Percentiles rank a stretch among this genome's conserved stretches.
phyloP scores from a whole-genome alignment of 2,329 filamentous ascomycete genomes.

The Acrocalymma vagum region DNA sequence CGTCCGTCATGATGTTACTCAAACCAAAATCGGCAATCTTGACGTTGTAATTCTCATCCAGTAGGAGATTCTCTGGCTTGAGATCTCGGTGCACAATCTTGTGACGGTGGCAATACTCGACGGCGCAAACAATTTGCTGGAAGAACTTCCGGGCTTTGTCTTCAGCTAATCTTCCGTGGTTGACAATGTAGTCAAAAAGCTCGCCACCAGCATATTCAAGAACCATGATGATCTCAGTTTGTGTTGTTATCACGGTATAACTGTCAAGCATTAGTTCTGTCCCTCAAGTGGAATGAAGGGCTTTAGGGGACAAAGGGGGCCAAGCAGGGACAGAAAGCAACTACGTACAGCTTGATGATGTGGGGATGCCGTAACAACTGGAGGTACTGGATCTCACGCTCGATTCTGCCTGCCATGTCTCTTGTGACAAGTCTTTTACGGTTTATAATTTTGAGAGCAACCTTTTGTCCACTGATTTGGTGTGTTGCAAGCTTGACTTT shows the following conservation, averaged over 20 bases:
- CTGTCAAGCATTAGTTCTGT: slow-evolving; percentile 58
- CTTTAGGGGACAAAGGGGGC: too few relatives aligned
- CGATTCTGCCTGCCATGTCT: slow-evolving; percentile 97
- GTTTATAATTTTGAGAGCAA: slow-evolving; percentile 97
- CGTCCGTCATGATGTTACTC: slow-evolving; percentile 99
- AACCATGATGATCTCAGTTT: slow-evolving; percentile 97
- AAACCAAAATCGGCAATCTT: slow-evolving; percentile 99
- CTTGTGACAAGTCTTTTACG: slow-evolving; percentile 94
- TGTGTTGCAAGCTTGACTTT: slow-evolving; percentile 98
- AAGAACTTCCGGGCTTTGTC: slow-evolving; percentile 96
- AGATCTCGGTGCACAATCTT: slow-evolving; percentile 98
- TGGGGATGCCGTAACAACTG: slow-evolving; percentile 95
- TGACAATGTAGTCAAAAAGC: slow-evolving; percentile 97
- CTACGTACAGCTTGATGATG: slow-evolving; percentile 92
- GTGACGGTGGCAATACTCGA: slow-evolving; percentile 98
- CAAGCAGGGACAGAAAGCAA: background rate
- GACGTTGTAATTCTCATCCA: slow-evolving; percentile 95
- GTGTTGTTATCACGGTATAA: slow-evolving; percentile 96
- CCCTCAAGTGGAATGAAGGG: too few relatives aligned
- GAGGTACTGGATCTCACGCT: slow-evolving; percentile 97
- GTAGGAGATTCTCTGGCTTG: slow-evolving; percentile 94
- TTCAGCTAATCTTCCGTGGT: slow-evolving; percentile 90
- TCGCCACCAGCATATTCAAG: slow-evolving; percentile 97
- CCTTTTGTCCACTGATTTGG: slow-evolving; percentile 89
- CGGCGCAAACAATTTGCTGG: slow-evolving; percentile 97